Base-by-base conservation (phyloP, 345 rosid genomes). In the Cochlearia excelsa region DNA sequence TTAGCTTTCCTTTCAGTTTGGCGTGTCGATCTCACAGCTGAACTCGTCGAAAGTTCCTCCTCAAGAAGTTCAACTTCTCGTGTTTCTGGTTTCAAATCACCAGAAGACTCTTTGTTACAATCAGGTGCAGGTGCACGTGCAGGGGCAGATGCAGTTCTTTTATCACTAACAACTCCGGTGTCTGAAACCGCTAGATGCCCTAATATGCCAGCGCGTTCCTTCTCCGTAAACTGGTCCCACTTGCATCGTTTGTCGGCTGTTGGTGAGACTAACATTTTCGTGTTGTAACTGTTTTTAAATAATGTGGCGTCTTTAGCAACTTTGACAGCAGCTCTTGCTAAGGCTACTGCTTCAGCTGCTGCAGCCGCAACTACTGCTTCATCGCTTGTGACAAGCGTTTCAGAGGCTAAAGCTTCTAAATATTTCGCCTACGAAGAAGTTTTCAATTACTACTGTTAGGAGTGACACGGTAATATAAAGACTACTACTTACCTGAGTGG, bases 281-380 rank as follows among this genome's bases (percentile, higher is more conserved):
- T 73, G 58, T 61, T 62, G 59, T 58, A 30, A 46, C 65, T 77
- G 57, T 77, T 72, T 52, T 61, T 74, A 77, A 85, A 60, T 51
- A 76, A 62, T 7, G 79, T 85, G 5, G 87, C 97, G 71, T 89
- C 97, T 76, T 83, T 87, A 0, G 97, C 95, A 74, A 86, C 75
- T 77, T 81, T 82, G 69, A 81, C 80, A 54, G 99, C 97, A 34
- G 95, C 89, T 70, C 86, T 82, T 49, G 95, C 97, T 70, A 93
- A 95, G 67, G 91, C 78, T 46, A 93, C 76, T 26, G 95, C 99
- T 81, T 93, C 97, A 33, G 93, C 85, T 30, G 97, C 89, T 35
- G 97, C 96, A 3, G 98, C 97, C 1, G 80, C 81, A 71, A 87
- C 80, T 59, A 89, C 76, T 54, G 94, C 94, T 66, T 93, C 97